Evolutionary conservation across 306 rosid genomes (phyloP), one percentile per base, ranked within the genome.

Genomic region (Malus sylvestris): DNA sequence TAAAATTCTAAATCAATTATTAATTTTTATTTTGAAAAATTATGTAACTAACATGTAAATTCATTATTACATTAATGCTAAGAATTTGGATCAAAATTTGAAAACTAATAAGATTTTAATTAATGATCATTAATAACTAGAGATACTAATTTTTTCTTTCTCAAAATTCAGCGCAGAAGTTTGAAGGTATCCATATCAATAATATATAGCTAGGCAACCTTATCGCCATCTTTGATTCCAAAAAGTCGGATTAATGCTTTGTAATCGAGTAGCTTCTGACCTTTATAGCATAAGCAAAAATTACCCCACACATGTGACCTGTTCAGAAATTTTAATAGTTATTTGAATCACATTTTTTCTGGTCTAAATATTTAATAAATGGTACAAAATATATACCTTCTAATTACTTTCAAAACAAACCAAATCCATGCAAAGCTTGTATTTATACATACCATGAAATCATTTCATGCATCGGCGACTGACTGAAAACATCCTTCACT

Each of bases 301-400:
- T 85, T 82, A 72, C 89, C 78, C 89, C 91, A 85, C 40, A 85
- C 86, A 81, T 83, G 86, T 65, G 86, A 76, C 89, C 89, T 87
- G 32, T 83, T 73, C 35, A 5, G 57, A 61, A 59, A 42, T 18
- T 25, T 60, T 5, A 15, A 15, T 4, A 15, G 4, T 27, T 14
- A 61, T n/a, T n/a, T 57, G 62, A 49, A 49, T 49, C 53, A 49
- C 53, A 35, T 15, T 49, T 49, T 49, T 14, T 14, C 52, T 46
- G 5, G 3, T 58, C 29, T 10, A 22, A 58, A 58, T 58, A 58
- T 58, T 58, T 58, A 58, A n/a, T 30, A 58, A 58, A n/a, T 12
- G 23, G 63, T 58, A 25, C 72, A 25, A 52, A 10, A 58, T 60
- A 11, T 49, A 13, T 58, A 58, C 15, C 16, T n/a, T 57, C 52